These are phyloP conservation scores for Rhynchosporium agropyri DNA, from an alignment of 2,329 filamentous ascomycete genomes.

Conservation along the genomic window DNA sequence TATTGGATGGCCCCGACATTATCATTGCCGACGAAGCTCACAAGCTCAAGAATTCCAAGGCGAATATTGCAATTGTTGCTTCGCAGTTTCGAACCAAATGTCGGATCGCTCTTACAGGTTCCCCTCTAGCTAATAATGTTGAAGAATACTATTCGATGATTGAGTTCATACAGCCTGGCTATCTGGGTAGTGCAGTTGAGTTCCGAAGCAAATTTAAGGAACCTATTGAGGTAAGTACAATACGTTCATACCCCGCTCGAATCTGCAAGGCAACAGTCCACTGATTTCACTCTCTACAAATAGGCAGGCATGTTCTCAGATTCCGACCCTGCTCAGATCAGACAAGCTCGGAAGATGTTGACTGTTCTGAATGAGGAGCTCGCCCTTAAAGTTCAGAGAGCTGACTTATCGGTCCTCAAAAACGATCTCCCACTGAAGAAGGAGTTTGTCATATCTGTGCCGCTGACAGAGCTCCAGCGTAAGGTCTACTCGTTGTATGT, in stretches of 20 bases:
- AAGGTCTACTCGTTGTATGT: conserved; percentile 62
- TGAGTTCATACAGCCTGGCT: conserved; percentile 55
- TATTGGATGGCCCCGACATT: conserved; percentile 67
- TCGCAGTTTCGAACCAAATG: conserved; percentile 64
- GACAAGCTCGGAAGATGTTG: conserved; percentile 66
- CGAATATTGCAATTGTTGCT: conserved; percentile 57
- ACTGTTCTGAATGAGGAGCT: conserved; percentile 72
- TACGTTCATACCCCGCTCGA: background rate
- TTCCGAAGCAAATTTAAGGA: conserved; percentile 71
- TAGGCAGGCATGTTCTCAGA: conserved; percentile 66
- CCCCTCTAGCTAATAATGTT: conserved; percentile 82
- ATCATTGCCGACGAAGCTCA: conserved; percentile 89
- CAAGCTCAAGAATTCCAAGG: conserved; percentile 66
- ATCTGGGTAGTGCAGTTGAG: conserved; percentile 59
- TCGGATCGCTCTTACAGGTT: conserved; percentile 84
- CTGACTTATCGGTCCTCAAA: conserved; percentile 68
- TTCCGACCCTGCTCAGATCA: conserved; percentile 57
- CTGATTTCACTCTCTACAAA: background rate
- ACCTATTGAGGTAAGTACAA: conserved; percentile 60
- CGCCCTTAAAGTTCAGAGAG: conserved; percentile 76
- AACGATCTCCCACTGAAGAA: conserved; percentile 72
- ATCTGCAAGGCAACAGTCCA: background rate
- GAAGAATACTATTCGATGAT: conserved; percentile 86
- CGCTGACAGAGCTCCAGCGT: conserved; percentile 67
- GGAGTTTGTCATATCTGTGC: conserved; percentile 79